Evolutionary conservation across 2,329 filamentous ascomycete species (phyloP).

Genomic region (Leptosphaerulina australis): DNA sequence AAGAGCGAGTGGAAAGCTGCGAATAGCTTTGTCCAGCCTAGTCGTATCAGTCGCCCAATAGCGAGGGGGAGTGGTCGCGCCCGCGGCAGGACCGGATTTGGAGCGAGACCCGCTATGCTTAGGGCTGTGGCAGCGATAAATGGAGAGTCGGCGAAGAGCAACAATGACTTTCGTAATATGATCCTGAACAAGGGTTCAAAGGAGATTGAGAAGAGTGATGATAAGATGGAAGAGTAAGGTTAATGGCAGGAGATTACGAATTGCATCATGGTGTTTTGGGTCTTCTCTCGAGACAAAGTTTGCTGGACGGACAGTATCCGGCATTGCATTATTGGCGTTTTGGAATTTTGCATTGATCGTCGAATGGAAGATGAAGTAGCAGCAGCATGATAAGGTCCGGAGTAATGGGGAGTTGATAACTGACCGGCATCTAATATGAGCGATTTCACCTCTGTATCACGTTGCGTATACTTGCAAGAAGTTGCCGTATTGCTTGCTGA

Average conservation of each 20-base stretch:
- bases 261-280: slow-evolving; percentile 9
- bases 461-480: no score
- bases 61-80: slow-evolving; percentile 37
- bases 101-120: slow-evolving; percentile 36
- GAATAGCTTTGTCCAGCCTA: slow-evolving; percentile 40
- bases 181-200: slow-evolving; percentile 51
- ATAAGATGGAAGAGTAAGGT: slow-evolving; percentile 35
- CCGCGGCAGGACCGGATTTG: slow-evolving; percentile 37
- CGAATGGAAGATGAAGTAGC: background rate
- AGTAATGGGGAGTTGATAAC: background rate
- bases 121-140: slow-evolving; percentile 20
- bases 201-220: slow-evolving; percentile 24
- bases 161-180: slow-evolving; percentile 64
- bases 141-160: slow-evolving; percentile 55
- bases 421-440: slow-evolving; percentile 5
- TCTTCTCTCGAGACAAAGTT: background rate
- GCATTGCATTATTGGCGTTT: slow-evolving; percentile 16
- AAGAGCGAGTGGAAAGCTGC: slow-evolving; percentile 49
- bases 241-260: slow-evolving; percentile 29
- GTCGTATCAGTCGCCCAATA: slow-evolving; percentile 36
- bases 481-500: no score
- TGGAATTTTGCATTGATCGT: background rate
- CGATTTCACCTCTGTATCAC: background rate
- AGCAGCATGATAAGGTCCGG: background rate
- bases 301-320: slow-evolving; percentile 16